Evolutionary conservation across 2,329 filamentous ascomycete species (phyloP).

Genomic region (Fusarium agapanthi): DNA sequence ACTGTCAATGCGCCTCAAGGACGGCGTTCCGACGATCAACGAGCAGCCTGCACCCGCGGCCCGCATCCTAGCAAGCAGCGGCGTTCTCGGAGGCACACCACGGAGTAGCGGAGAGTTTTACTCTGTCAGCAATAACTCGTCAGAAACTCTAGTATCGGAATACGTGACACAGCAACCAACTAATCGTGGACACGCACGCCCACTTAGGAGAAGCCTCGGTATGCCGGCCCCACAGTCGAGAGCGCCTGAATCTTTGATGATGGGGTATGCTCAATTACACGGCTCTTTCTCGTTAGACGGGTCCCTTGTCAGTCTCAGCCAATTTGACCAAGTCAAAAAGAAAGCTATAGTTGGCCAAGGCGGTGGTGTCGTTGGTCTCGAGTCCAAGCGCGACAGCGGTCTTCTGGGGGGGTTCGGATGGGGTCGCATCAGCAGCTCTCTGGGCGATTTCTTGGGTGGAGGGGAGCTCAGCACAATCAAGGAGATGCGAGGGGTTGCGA

Average conservation of each 20-base stretch:
- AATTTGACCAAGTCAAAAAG: conserved; percentile 95
- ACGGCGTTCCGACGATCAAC: conserved; percentile 58
- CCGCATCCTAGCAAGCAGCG: conserved; percentile 80
- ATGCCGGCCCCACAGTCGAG: conserved; percentile 55
- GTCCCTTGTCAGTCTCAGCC: conserved; percentile 85
- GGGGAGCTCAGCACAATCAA: conserved; percentile 92
- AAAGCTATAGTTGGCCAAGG: conserved; percentile 91
- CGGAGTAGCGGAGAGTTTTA: conserved; percentile 96
- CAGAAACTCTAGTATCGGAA: conserved; percentile 91
- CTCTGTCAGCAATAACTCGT: conserved; percentile 92
- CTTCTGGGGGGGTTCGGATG: conserved; percentile 87
- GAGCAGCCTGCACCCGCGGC: conserved; percentile 70
- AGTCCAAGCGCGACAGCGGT: conserved; percentile 79
- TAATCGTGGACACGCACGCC: conserved; percentile 47
- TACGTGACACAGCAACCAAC: conserved; percentile 70
- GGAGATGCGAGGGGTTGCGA: conserved; percentile 90
- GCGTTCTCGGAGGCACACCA: conserved; percentile 77
- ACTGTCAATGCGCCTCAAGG: conserved; percentile 53
- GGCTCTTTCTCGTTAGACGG: conserved; percentile 93
- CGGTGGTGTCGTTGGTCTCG: conserved; percentile 84
- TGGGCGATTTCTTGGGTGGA: conserved; percentile 86
- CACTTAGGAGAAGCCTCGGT: conserved; percentile 58
- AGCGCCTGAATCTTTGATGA: conserved; percentile 85
- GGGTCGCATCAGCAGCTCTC: conserved; percentile 85
- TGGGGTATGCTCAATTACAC: conserved; percentile 95